phyloP scores from a whole-genome alignment of 2,329 filamentous ascomycete species.

The Zasmidium angulare region DNA sequence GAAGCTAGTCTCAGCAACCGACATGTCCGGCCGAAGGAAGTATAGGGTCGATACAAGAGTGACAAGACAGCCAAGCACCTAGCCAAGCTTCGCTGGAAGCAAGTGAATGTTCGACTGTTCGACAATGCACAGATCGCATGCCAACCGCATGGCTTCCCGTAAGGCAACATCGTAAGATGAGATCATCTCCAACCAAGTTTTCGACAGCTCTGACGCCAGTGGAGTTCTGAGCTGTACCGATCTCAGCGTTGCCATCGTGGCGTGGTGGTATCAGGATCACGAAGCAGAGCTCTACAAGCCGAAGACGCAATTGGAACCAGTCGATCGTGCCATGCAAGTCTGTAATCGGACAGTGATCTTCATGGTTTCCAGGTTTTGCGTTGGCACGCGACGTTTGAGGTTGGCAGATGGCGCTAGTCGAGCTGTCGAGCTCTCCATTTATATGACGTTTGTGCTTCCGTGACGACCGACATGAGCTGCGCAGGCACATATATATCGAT shows the following conservation, averaged over 20 bases:
- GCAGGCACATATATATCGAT: neutral
- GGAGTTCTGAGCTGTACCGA: neutral
- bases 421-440: neutral
- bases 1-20: too few relatives aligned
- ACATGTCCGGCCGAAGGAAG: too few relatives aligned
- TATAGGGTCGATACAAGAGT: too few relatives aligned
- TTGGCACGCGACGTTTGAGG: neutral
- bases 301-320: neutral
- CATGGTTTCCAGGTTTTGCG: neutral
- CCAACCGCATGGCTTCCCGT: neutral
- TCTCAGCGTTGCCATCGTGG: neutral
- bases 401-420: neutral
- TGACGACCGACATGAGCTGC: neutral
- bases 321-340: neutral
- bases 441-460: neutral
- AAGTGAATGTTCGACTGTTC: neutral
- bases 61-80: neutral
- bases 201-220: neutral
- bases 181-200: neutral
- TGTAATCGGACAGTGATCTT: neutral
- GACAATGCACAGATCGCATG: neutral
- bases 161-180: neutral
- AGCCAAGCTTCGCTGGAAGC: neutral
- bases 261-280: neutral
- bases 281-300: neutral